Evolutionary conservation across 169 alveolate species (phyloP).

Genomic region (Plasmodium gonderi): DNA sequence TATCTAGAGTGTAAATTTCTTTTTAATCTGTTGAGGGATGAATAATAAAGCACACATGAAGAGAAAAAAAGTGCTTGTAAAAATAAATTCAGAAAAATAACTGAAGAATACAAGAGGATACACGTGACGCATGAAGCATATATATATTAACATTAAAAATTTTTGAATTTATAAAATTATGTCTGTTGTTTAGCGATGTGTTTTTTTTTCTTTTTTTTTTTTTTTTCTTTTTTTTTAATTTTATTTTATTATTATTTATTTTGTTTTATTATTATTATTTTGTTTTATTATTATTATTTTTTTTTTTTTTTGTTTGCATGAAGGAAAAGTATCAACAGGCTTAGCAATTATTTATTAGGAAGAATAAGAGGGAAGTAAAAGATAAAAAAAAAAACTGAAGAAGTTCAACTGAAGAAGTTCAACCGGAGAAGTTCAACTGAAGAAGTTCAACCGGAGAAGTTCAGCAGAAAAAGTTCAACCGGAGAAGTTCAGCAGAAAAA

Average conservation of each 20-base stretch:
- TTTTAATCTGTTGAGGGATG: no score
- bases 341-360: not conserved
- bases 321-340: not conserved
- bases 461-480: no score
- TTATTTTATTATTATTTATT: no score
- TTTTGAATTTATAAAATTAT: not conserved
- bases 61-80: not conserved
- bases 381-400: no score
- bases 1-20: not conserved
- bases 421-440: no score
- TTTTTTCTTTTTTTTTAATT: no score
- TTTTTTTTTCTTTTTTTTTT: not conserved
- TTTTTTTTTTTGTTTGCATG: not conserved
- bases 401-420: no score
- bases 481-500: no score
- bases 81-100: no score
- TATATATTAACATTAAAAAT: not conserved
- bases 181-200: constrained; percentile 4
- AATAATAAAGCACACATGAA: not conserved
- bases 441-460: no score
- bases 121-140: not conserved
- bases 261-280: no score
- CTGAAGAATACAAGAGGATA: no score
- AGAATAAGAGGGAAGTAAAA: not conserved
- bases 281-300: not conserved